Evolutionary conservation across 2,329 filamentous ascomycete species (phyloP).

Genomic region (Monosporascus sp.): DNA sequence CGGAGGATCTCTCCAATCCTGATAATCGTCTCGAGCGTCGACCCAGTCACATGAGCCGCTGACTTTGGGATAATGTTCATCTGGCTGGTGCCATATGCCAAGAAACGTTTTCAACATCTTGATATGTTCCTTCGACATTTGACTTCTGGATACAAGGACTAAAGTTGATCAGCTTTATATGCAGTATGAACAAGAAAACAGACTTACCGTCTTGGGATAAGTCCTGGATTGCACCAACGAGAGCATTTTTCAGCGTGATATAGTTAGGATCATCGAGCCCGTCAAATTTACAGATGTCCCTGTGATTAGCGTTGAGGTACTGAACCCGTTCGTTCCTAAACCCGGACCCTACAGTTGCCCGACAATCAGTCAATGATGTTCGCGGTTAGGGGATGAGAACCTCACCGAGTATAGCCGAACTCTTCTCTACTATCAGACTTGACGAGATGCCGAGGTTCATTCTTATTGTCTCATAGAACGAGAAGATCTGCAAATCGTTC

Average conservation of each 20-base stretch:
- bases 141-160: conserved; percentile 3
- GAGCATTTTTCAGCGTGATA: conserved; percentile 17
- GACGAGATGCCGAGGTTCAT: conserved; percentile 11
- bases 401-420: conserved; percentile 27
- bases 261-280: conserved; percentile 22
- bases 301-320: conserved; percentile 24
- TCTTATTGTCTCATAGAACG: conserved; percentile 29
- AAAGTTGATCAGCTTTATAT: background rate
- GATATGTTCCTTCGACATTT: conserved; percentile 6
- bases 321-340: conserved; percentile 18
- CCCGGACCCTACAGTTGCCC: conserved; percentile 3
- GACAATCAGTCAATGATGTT: no score
- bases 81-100: conserved; percentile 13
- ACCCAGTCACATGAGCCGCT: conserved; percentile 28
- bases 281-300: conserved; percentile 27
- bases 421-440: conserved; percentile 25
- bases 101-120: conserved; percentile 11
- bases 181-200: background rate
- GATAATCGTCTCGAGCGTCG: conserved; percentile 19
- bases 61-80: conserved; percentile 20
- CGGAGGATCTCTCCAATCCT: conserved; percentile 15
- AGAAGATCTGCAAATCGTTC: conserved; percentile 22
- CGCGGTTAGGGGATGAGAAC: background rate
- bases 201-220: conserved; percentile 12
- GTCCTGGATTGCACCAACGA: conserved; percentile 11